phyloP scores from a whole-genome alignment of 2,329 filamentous ascomycete species.

The Scleromitrula shiraiana region DNA sequence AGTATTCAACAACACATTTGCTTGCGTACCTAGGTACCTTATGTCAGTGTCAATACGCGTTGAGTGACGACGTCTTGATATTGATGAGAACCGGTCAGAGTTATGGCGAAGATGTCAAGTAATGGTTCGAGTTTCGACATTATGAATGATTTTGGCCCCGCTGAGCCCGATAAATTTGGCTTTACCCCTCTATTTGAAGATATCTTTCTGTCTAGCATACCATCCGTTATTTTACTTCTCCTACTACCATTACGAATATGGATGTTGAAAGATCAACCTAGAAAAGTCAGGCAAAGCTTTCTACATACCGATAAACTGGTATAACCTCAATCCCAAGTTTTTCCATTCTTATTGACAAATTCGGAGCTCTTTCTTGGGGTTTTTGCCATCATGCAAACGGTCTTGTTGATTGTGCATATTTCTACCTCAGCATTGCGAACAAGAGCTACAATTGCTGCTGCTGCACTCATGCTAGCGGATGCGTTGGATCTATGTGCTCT shows the following conservation, averaged over 20 bases:
- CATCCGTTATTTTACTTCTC: slow-evolving; percentile 16
- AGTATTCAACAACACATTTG: background rate
- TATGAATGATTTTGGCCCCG: slow-evolving; percentile 16
- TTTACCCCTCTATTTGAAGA: slow-evolving; percentile 24
- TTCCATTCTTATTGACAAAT: background rate
- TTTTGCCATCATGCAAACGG: slow-evolving; percentile 17
- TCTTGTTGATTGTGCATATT: slow-evolving; percentile 13
- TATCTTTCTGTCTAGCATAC: slow-evolving; percentile 17
- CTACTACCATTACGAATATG: slow-evolving; percentile 16
- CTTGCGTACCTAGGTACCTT: background rate
- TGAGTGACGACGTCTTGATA: slow-evolving; percentile 1
- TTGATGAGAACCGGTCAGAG: background rate
- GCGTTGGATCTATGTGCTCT: slow-evolving; percentile 17
- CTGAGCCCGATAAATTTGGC: slow-evolving; percentile 18
- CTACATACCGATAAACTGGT: slow-evolving; percentile 20
- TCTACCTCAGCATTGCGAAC: slow-evolving; percentile 10
- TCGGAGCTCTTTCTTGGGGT: slow-evolving; percentile 26
- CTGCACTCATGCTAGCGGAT: slow-evolving; percentile 15
- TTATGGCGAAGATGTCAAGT: slow-evolving; percentile 1
- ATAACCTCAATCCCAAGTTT: no score
- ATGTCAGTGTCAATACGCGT: background rate
- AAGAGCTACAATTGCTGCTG: slow-evolving; percentile 15
- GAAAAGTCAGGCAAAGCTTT: slow-evolving; percentile 19
- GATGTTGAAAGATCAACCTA: slow-evolving; percentile 11
- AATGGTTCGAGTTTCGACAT: background rate